phyloP scores from a whole-genome alignment of 1,284 basidiomycete species.

The Stereum hirsutum region DNA sequence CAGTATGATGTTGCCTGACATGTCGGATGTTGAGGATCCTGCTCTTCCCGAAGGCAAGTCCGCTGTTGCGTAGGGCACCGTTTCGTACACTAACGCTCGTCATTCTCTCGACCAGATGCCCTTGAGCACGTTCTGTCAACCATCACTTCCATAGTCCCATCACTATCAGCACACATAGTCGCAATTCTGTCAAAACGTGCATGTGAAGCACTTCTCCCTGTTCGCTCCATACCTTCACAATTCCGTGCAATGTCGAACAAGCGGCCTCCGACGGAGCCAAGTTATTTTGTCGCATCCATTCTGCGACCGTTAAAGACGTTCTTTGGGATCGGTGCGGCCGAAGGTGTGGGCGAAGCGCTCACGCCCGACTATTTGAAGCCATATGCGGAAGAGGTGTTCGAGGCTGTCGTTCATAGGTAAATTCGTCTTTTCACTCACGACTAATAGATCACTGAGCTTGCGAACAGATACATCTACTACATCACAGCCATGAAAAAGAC shows the following conservation, averaged over 20 bases:
- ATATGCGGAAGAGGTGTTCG: slow-evolving; percentile 63
- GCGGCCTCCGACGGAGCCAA: slow-evolving; percentile 62
- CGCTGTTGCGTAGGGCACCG: slow-evolving; percentile 4
- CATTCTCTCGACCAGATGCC: slow-evolving; percentile 44
- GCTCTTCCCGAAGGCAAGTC: background rate
- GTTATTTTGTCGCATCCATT: slow-evolving; percentile 77
- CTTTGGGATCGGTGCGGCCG: slow-evolving; percentile 52
- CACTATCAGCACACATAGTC: slow-evolving; percentile 59
- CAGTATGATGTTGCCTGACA: slow-evolving; percentile 43
- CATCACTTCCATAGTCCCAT: slow-evolving; percentile 38
- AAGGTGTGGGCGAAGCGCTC: slow-evolving; percentile 48
- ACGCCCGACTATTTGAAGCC: slow-evolving; percentile 41
- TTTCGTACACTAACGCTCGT: slow-evolving; percentile 1
- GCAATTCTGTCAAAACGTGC: slow-evolving; percentile 69
- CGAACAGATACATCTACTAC: slow-evolving; percentile 52
- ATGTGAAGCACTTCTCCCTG: slow-evolving; percentile 78
- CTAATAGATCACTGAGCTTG: background rate
- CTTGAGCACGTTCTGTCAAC: slow-evolving; percentile 41
- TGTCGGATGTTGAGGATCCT: background rate
- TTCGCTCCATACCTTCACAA: slow-evolving; percentile 83
- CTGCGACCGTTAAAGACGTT: slow-evolving; percentile 78
- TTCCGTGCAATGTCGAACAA: slow-evolving; percentile 78
- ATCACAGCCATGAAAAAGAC: slow-evolving; percentile 83
- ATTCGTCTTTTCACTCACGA: slow-evolving; percentile 9
- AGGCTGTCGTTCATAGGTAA: slow-evolving; percentile 64